Conservation (phyloP, 1,284 basidiomycete species). For the Ustilago bromivora region DNA sequence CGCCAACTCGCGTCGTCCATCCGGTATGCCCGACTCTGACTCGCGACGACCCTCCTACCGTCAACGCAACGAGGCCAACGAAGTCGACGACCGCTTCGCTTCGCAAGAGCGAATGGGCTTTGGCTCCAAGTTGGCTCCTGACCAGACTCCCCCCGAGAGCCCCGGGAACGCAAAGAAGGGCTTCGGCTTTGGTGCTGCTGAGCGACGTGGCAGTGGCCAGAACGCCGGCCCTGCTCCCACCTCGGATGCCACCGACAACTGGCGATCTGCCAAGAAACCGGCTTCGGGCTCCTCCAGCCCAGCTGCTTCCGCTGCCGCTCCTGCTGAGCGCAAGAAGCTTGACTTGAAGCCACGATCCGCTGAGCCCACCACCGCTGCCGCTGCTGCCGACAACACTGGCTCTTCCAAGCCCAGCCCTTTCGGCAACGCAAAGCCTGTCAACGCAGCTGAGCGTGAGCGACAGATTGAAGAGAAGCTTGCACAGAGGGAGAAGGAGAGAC, state of each 20-base stretch:
- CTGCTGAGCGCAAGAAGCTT: conserved; percentile 66
- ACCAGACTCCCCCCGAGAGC: conserved; percentile 59
- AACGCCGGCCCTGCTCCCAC: conserved; percentile 9
- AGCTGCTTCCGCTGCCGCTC: conserved; percentile 41
- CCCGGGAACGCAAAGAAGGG: conserved; percentile 50
- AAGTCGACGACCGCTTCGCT: conserved; percentile 59
- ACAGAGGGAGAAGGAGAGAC: conserved; percentile 58
- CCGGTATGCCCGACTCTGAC: conserved; percentile 39
- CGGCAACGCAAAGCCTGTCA: conserved; percentile 89
- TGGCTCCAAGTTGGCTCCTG: conserved; percentile 60
- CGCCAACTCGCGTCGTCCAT: conserved; percentile 44
- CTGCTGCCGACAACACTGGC: conserved; percentile 80
- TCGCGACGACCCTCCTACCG: conserved; percentile 38
- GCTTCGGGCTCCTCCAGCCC: conserved; percentile 45
- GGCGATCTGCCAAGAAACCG: conserved; percentile 50
- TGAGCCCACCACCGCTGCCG: conserved; percentile 73
- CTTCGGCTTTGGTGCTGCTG: conserved; percentile 56
- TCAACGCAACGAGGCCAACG: conserved; percentile 53
- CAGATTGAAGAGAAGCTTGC: conserved; percentile 75
- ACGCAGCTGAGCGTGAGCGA: conserved; percentile 81
- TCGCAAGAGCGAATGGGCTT: conserved; percentile 66
- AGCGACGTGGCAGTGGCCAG: conserved; percentile 37
- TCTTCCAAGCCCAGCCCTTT: conserved; percentile 76
- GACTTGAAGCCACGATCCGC: conserved; percentile 66
- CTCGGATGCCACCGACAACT: conserved; percentile 47